phyloP scores from a whole-genome alignment of 2,329 filamentous ascomycete species.

The Ascochyta koolunga region DNA sequence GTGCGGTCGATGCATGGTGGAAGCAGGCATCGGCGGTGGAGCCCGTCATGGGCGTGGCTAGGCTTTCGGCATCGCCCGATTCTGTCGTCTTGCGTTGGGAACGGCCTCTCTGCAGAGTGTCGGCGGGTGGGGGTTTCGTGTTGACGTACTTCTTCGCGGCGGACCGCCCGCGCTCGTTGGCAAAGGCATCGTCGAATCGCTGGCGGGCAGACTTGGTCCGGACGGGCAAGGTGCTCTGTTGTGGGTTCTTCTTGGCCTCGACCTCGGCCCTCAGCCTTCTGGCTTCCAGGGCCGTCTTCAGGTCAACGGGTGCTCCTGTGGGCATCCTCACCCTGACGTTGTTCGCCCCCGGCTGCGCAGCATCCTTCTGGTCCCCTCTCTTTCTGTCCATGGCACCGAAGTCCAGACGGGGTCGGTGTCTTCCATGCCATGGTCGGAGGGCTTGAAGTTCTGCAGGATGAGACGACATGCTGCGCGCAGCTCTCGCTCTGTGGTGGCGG shows the following conservation, averaged over 20 bases:
- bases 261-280: slow-evolving; percentile 33
- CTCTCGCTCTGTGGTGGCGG: slow-evolving; percentile 51
- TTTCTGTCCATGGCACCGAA: slow-evolving; percentile 36
- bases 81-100: slow-evolving; percentile 12
- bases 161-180: slow-evolving; percentile 30
- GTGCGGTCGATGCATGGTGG: slow-evolving; percentile 49
- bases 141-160: slow-evolving; percentile 27
- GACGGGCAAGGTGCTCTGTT: slow-evolving; percentile 27
- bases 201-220: slow-evolving; percentile 44
- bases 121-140: slow-evolving; percentile 26
- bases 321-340: slow-evolving; percentile 36
- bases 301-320: slow-evolving; percentile 39
- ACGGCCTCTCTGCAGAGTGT: slow-evolving; percentile 12
- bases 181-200: slow-evolving; percentile 31
- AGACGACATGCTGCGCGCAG: slow-evolving; percentile 54
- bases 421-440: slow-evolving; percentile 46
- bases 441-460: slow-evolving; percentile 51
- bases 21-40: slow-evolving; percentile 49
- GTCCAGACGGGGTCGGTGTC: slow-evolving; percentile 46
- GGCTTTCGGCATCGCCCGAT: slow-evolving; percentile 39
- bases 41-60: slow-evolving; percentile 52
- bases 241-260: slow-evolving; percentile 21
- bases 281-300: slow-evolving; percentile 34
- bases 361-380: slow-evolving; percentile 21
- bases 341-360: slow-evolving; percentile 16